Percentiles rank a stretch among this genome's conserved stretches.
These are phyloP conservation scores for Xylaria scruposa DNA, from an alignment of 495 filamentous ascomycete species.

Conservation along the genomic window DNA sequence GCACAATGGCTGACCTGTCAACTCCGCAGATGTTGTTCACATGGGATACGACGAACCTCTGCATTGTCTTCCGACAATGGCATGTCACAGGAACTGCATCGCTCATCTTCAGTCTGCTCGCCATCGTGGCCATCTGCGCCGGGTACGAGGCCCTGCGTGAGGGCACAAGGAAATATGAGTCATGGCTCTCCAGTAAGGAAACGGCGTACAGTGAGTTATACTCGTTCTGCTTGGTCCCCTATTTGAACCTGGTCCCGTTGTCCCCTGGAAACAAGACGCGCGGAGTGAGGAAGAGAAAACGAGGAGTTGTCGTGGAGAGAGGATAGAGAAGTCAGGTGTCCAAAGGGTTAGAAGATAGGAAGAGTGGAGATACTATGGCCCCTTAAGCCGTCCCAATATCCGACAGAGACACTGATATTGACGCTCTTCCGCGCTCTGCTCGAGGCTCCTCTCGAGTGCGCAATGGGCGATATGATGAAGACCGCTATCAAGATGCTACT, in stretches of 20 bases:
- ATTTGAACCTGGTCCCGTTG: neutral
- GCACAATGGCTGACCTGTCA: neutral
- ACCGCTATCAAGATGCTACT: slow-evolving; percentile 28
- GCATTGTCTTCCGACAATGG: slow-evolving; percentile 94
- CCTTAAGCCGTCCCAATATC: slow-evolving; percentile 4
- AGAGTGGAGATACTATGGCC: neutral
- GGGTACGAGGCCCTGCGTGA: slow-evolving; percentile 91
- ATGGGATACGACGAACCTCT: slow-evolving; percentile 89
- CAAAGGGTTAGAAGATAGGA: neutral
- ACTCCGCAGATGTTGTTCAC: slow-evolving; percentile 95
- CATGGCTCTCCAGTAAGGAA: slow-evolving; percentile 57
- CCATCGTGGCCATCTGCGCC: slow-evolving; percentile 79
- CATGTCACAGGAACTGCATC: slow-evolving; percentile 73
- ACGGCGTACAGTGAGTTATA: slow-evolving; percentile 61
- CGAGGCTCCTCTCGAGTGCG: slow-evolving; percentile 7
- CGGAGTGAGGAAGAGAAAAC: neutral
- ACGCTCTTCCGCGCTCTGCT: slow-evolving; percentile 23
- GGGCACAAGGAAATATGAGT: slow-evolving; percentile 76
- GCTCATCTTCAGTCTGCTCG: slow-evolving; percentile 80
- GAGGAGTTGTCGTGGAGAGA: neutral
- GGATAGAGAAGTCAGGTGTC: neutral
- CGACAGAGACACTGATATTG: slow-evolving; percentile 25
- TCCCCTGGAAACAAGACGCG: neutral
- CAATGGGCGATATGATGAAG: slow-evolving; percentile 8
- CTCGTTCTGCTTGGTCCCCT: slow-evolving; percentile 13